Conservation (phyloP, 2,329 filamentous ascomycete species). For the Ascochyta lentis region DNA sequence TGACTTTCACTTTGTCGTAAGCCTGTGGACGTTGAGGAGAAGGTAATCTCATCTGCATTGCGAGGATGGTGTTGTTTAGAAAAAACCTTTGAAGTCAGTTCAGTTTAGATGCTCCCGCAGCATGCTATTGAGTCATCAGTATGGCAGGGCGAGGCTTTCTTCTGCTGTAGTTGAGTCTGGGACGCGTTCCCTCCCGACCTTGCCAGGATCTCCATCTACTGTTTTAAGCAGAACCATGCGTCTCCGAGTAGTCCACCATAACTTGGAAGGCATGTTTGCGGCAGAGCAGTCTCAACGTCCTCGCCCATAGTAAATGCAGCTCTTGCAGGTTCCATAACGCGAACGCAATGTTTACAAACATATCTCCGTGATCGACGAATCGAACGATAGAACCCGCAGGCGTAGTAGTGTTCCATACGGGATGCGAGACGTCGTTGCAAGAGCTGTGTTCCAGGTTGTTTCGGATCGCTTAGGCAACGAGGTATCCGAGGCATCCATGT, state of each 20-base stretch:
- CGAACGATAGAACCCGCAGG: background rate
- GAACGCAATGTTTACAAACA: background rate
- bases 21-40: background rate
- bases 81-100: background rate
- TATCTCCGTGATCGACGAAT: background rate
- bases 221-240: background rate
- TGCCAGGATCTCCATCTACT: background rate
- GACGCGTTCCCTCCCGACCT: background rate
- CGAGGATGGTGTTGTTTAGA: background rate
- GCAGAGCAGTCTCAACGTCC: background rate
- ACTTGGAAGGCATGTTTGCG: background rate
- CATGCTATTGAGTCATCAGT: background rate
- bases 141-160: background rate
- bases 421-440: slow-evolving; percentile 29
- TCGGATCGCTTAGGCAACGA: slow-evolving; percentile 20
- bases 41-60: background rate
- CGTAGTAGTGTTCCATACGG: slow-evolving; percentile 1
- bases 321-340: background rate
- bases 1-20: background rate
- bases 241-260: background rate
- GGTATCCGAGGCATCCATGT: slow-evolving; percentile 16
- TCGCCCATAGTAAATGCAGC: background rate
- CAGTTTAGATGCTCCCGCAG: background rate
- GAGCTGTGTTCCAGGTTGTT: slow-evolving; percentile 35
- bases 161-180: too few relatives aligned